phyloP scores from a whole-genome alignment of 2,329 filamentous ascomycete species.

The Phaeosphaeria sp. region DNA sequence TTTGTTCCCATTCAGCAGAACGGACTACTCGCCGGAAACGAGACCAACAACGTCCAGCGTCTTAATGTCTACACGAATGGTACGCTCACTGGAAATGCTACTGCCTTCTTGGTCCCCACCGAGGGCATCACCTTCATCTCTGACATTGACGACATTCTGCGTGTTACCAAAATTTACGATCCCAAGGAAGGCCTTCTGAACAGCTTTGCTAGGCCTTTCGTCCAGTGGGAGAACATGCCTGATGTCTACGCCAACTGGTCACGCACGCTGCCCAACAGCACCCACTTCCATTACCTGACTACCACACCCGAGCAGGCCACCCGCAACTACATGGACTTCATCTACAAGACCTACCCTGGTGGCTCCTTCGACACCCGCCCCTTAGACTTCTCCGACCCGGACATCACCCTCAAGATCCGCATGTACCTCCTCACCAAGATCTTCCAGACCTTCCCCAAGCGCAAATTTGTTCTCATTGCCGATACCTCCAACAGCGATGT shows the following conservation, averaged over 20 bases:
- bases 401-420: slow-evolving; percentile 75
- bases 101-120: slow-evolving; percentile 76
- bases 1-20: slow-evolving; percentile 69
- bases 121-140: slow-evolving; percentile 75
- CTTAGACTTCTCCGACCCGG: slow-evolving; percentile 78
- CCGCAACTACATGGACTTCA: slow-evolving; percentile 79
- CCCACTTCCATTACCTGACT: slow-evolving; percentile 83
- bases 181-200: slow-evolving; percentile 78
- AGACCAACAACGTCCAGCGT: slow-evolving; percentile 69
- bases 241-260: slow-evolving; percentile 80
- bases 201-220: slow-evolving; percentile 75
- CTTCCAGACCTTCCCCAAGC: slow-evolving; percentile 75
- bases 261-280: slow-evolving; percentile 63
- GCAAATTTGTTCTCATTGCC: slow-evolving; percentile 77
- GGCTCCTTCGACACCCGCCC: slow-evolving; percentile 78
- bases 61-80: slow-evolving; percentile 73
- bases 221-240: slow-evolving; percentile 80
- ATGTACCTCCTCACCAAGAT: slow-evolving; percentile 73
- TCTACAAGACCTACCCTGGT: slow-evolving; percentile 78
- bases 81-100: slow-evolving; percentile 72
- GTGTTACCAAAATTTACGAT: slow-evolving; percentile 81
- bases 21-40: slow-evolving; percentile 67
- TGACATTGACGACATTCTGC: slow-evolving; percentile 81
- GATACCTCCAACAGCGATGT: slow-evolving; percentile 80
- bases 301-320: slow-evolving; percentile 81